Evolutionary conservation across 768 basidiomycete species (phyloP), one percentile per base, ranked within the genome.

Genomic region (Mycena vitilis): DNA sequence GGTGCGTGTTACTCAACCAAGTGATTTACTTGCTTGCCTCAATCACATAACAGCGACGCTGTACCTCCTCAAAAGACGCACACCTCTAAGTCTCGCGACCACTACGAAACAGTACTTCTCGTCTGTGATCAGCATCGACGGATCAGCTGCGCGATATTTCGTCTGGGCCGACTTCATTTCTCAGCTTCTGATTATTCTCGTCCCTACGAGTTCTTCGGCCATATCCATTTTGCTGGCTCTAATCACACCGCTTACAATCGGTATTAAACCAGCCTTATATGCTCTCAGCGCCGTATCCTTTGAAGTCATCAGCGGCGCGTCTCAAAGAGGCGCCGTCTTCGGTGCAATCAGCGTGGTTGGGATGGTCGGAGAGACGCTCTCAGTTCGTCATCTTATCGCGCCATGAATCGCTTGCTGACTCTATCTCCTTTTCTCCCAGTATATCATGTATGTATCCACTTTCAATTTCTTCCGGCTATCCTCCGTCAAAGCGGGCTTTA

Each of bases 301-400:
- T 15, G 66, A 71, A 62, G 40, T 45, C 36, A 52, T 22, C 23
- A 54, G 61, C 40, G 59, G 54, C 18, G 58, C 63, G 12, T 10
- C 62, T 20, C 53, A 55, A 44, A 40, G 70, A 51, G 70, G 70
- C 38, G 59, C 54, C 3, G 55, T 65, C 1, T 68, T 71, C 23
- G 70, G 70, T 13, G 70, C 70, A 16, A 10, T 68, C 54, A 65
- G 63, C 25, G 70, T 71, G 5, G 38, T 71, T 4, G 58, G 38
- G 11, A 49, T 60, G 58, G 61, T 71, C 37, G 70, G 66, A 45
- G 63, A 71, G 47, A 68, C 66, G 5, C 52, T 71, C 49, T 71
- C 70, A 34, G 70, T 65, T 12, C 4, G 66, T 56, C 62, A 11
- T 34, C 12, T 58, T 30, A 0, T n/a, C 15, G 11, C 22, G 6